Evolutionary conservation across 495 filamentous ascomycete species (phyloP).

Genomic region (Pseudomonodictys pantanalensis): DNA sequence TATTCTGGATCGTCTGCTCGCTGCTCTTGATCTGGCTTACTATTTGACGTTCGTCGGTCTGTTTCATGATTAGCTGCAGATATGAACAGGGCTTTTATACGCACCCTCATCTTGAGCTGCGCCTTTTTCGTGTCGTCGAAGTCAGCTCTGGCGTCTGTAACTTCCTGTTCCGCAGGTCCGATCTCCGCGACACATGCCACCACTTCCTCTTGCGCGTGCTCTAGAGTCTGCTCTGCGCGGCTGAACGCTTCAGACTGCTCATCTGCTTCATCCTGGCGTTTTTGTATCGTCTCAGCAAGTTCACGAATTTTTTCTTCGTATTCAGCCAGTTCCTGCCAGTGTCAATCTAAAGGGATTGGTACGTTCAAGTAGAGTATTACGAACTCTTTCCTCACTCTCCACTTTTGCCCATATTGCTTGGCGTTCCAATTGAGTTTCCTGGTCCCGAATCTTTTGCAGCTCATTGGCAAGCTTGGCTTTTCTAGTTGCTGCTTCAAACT

Average conservation of each 20-base stretch:
- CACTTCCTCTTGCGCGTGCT: slow-evolving; percentile 35
- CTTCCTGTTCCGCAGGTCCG: slow-evolving; percentile 41
- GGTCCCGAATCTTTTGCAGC: slow-evolving; percentile 33
- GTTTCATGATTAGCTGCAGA: too few species aligned
- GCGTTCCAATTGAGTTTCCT: background rate
- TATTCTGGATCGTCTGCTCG: slow-evolving; percentile 35
- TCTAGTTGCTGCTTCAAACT: slow-evolving; percentile 41
- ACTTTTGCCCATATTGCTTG: slow-evolving; percentile 24
- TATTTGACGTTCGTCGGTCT: slow-evolving; percentile 51
- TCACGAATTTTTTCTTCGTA: slow-evolving; percentile 42
- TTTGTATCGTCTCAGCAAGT: slow-evolving; percentile 46
- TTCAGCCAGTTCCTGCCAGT: slow-evolving; percentile 6
- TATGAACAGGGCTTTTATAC: background rate
- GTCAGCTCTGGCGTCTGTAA: slow-evolving; percentile 40
- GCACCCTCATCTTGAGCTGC: slow-evolving; percentile 6
- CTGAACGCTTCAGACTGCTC: slow-evolving; percentile 41
- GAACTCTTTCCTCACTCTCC: slow-evolving; percentile 1
- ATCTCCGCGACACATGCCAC: slow-evolving; percentile 41
- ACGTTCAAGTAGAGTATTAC: background rate
- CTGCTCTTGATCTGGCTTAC: slow-evolving; percentile 40
- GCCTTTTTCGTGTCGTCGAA: slow-evolving; percentile 35
- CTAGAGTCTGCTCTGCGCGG: slow-evolving; percentile 45
- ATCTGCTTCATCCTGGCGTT: slow-evolving; percentile 43
- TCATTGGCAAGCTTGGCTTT: slow-evolving; percentile 50
- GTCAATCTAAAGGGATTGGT: too few species aligned